Evolutionary conservation across 306 rosid genomes (phyloP).

Genomic region (Vicia villosa): DNA sequence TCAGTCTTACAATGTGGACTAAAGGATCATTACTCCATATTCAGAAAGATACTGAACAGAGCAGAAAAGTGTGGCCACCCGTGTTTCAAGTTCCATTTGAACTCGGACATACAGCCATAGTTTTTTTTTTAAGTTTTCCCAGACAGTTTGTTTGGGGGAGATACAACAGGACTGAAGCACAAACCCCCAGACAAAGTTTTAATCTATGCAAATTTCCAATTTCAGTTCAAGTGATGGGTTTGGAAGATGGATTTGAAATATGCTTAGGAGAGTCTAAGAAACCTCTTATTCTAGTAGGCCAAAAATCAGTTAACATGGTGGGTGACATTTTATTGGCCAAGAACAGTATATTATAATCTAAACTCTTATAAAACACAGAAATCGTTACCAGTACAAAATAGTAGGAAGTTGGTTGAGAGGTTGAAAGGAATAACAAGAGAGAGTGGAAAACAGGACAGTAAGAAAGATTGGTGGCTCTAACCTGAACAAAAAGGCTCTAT

Average conservation of each 20-base stretch:
- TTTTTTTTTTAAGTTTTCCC: background rate
- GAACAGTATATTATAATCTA: conserved; percentile 12
- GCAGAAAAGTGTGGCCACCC: conserved; percentile 21
- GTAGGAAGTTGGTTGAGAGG: background rate
- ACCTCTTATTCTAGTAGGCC: conserved; percentile 8
- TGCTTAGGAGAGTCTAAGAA: conserved; percentile 1
- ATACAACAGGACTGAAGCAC: too few relatives aligned
- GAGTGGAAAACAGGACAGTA: conserved; percentile 5
- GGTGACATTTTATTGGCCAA: conserved; percentile 16
- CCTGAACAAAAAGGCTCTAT: conserved; percentile 99
- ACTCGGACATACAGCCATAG: conserved; percentile 1
- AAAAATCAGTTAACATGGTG: conserved; percentile 1
- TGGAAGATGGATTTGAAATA: conserved; percentile 12
- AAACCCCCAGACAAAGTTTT: background rate
- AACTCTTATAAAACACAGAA: conserved; percentile 11
- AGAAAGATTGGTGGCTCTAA: conserved; percentile 30
- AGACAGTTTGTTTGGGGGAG: too few relatives aligned
- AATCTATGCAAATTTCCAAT: conserved; percentile 9
- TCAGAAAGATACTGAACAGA: conserved; percentile 22
- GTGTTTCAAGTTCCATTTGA: conserved; percentile 19
- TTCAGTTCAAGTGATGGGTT: background rate
- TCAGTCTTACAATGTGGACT: too few relatives aligned
- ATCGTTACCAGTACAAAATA: conserved; percentile 24
- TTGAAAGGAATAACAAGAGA: conserved; percentile 16
- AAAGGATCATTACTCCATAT: background rate